Evolutionary conservation across 495 filamentous ascomycete genomes (phyloP).

Genomic region (Astrothelium macrocarpum): DNA sequence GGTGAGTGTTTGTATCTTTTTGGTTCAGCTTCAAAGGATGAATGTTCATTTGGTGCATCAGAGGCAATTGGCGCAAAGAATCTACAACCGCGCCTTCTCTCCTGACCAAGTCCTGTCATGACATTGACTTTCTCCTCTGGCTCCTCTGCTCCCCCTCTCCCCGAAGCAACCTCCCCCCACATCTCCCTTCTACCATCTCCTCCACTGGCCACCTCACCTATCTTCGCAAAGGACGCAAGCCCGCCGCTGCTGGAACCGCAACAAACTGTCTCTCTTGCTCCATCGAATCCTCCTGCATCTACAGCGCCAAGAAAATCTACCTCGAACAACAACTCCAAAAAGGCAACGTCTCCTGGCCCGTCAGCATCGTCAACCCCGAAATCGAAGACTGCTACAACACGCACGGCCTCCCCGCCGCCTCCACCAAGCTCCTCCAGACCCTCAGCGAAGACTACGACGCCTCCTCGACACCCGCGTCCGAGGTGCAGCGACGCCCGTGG

Average conservation of each 20-base stretch:
- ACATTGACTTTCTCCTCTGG: slow-evolving; percentile 89
- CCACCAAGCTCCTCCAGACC: slow-evolving; percentile 38
- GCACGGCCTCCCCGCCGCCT: slow-evolving; percentile 32
- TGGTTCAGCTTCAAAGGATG: neutral
- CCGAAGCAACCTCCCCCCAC: slow-evolving; percentile 38
- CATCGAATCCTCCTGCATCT: slow-evolving; percentile 62
- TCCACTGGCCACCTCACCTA: slow-evolving; percentile 65
- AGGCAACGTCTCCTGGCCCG: slow-evolving; percentile 61
- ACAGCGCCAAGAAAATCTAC: slow-evolving; percentile 77
- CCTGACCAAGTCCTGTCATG: slow-evolving; percentile 89
- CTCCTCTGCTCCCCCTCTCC: slow-evolving; percentile 59
- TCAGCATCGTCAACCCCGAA: slow-evolving; percentile 79
- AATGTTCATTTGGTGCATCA: slow-evolving; percentile 14
- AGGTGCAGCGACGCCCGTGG: slow-evolving; percentile 60
- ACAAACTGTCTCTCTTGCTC: slow-evolving; percentile 86
- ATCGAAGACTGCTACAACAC: slow-evolving; percentile 59
- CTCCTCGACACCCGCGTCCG: slow-evolving; percentile 37
- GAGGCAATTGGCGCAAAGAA: slow-evolving; percentile 86
- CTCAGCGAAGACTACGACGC: slow-evolving; percentile 61
- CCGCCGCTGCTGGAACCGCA: slow-evolving; percentile 55
- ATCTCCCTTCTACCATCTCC: slow-evolving; percentile 62
- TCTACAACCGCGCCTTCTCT: slow-evolving; percentile 63
- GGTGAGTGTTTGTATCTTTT: slow-evolving; percentile 32
- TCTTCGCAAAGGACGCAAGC: slow-evolving; percentile 66
- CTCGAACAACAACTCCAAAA: slow-evolving; percentile 45